Conservation (phyloP, 2,329 filamentous ascomycete species). For the Cladosporium oxysporum region DNA sequence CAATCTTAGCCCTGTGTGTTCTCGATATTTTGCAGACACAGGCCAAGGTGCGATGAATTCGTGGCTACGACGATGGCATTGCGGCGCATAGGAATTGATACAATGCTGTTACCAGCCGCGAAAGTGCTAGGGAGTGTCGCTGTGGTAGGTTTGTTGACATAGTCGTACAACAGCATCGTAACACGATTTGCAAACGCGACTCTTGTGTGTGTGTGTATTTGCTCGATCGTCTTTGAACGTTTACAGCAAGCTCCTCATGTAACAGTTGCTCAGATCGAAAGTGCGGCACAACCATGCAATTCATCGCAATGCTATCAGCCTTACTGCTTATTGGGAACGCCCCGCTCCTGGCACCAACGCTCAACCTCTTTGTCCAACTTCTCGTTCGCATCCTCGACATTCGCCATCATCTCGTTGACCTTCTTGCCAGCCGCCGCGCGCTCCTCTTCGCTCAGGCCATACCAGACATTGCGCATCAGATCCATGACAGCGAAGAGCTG, state of each 20-base stretch:
- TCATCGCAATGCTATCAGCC: neutral
- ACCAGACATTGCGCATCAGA: constrained; percentile 65
- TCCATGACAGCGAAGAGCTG: constrained; percentile 73
- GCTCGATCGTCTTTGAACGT: neutral
- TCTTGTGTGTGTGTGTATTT: too few species aligned
- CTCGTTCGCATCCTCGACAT: constrained; percentile 62
- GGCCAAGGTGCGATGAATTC: neutral
- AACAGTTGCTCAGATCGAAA: neutral
- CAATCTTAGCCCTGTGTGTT: neutral
- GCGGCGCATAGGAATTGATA: neutral
- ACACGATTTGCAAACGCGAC: too few species aligned
- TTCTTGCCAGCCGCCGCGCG: constrained; percentile 23
- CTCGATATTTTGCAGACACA: neutral
- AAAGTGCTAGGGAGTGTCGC: neutral
- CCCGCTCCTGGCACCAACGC: constrained; percentile 60
- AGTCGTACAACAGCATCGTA: too few species aligned
- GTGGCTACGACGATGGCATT: neutral
- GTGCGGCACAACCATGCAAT: neutral
- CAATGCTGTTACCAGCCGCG: neutral
- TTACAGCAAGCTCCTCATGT: neutral
- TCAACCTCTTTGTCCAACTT: constrained; percentile 71
- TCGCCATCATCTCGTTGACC: constrained; percentile 63
- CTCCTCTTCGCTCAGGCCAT: constrained; percentile 33
- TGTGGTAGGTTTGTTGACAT: too few species aligned
- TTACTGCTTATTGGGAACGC: constrained; percentile 1